Base-by-base conservation (phyloP, 2,329 filamentous ascomycete species). In the Calonectria crousiana region DNA sequence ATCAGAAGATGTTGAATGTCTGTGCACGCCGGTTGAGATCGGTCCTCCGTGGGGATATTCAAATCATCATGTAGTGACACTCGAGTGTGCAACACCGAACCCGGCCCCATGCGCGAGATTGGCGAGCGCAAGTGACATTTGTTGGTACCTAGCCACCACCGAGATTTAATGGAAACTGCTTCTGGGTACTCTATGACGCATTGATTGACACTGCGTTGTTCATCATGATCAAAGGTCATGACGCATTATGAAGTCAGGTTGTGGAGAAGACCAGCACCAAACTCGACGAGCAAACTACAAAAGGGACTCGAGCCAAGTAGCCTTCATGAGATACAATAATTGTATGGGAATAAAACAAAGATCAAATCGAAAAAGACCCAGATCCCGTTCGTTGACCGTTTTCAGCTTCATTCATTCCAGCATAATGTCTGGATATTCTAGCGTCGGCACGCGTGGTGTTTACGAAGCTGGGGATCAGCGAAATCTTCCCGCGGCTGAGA, bases 391-490 rank as follows among this genome's bases (percentile, higher is more conserved):
- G 67, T 34, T 20, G 34, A 56, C 72, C 36, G 32, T 53, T 53
- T 52, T 5, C 16, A 34, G 32, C 20, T 23, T 6, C 8, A 20
- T 52, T 5, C 3, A 60, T 30, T 67, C 44, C 13, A 2, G 51
- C 34, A 83, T 47, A 72, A 86, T 85, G 84, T 82, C 83, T 73
- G 84, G 82, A 75, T 80, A 87, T 75, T 94, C 93, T 72, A 93
- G 88, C 82, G 93, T 96, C 82, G 95, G 94, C 78, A 89, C 87
- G 83, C 81, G 85, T 76, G 83, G 85, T 74, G 86, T 95, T 83
- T 96, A 97, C 86, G 93, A 96, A 86, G 92, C 89, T 72, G 93
- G 92, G 73, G 94, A 97, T 85, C 94, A 97, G 88, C 90, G 91
- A 80, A 95, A 92, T 83, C 83, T 85, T 75, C 89, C 91, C 75